Conservation (phyloP, 1,284 basidiomycete species). For the Puccinia novopanici region DNA sequence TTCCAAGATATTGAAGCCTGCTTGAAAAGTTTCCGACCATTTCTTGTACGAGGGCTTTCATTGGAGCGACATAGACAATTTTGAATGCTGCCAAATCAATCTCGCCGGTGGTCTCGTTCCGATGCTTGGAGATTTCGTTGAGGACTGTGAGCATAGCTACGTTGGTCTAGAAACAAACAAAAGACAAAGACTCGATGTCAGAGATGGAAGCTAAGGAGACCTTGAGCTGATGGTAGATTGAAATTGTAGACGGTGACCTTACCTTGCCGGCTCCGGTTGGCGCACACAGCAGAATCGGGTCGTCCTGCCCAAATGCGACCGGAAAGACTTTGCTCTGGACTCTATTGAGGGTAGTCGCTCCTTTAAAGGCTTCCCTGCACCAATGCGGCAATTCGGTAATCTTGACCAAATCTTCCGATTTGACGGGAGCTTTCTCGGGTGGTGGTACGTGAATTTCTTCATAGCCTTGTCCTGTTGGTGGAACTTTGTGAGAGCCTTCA, state of each 20-base stretch:
- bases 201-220: background rate
- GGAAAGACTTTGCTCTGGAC: constrained; percentile 94
- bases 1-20: constrained; percentile 78
- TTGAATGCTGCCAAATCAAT: constrained; percentile 92
- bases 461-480: constrained; percentile 86
- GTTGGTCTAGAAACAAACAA: constrained; percentile 70
- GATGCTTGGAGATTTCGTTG: constrained; percentile 80
- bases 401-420: constrained; percentile 68
- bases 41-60: constrained; percentile 97
- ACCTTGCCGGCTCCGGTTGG: constrained; percentile 94
- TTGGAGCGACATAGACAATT: constrained; percentile 96
- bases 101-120: constrained; percentile 76
- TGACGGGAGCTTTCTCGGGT: constrained; percentile 75
- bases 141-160: constrained; percentile 93
- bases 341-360: constrained; percentile 77
- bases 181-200: background rate
- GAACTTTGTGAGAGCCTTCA: constrained; percentile 87
- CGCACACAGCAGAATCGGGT: constrained; percentile 92
- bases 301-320: constrained; percentile 83
- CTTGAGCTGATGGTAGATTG: background rate
- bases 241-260: background rate
- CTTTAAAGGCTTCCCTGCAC: constrained; percentile 78
- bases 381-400: constrained; percentile 78
- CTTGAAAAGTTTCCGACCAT: constrained; percentile 90
- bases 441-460: constrained; percentile 98